Conservation (phyloP, 2,329 filamentous ascomycete species). For the Lachnellula hyalina region DNA sequence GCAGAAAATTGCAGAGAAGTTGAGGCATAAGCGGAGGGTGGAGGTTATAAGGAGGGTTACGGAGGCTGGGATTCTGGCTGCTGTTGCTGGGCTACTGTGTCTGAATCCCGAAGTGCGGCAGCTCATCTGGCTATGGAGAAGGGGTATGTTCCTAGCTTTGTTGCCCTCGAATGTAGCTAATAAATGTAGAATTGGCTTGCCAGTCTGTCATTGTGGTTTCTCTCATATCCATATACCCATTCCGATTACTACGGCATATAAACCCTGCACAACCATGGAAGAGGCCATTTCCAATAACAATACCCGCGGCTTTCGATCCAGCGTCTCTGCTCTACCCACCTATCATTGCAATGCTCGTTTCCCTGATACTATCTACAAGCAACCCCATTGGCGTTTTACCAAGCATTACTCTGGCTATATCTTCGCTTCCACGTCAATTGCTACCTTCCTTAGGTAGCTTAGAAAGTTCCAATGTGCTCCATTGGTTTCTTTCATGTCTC, state of each 20-base stretch:
- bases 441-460: slow-evolving; percentile 57
- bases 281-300: slow-evolving; percentile 33
- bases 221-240: slow-evolving; percentile 51
- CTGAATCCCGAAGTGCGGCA: slow-evolving; percentile 40
- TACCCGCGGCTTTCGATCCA: slow-evolving; percentile 81
- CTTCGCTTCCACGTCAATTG: slow-evolving; percentile 67
- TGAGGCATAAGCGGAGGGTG: slow-evolving; percentile 39
- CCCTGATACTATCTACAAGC: slow-evolving; percentile 64
- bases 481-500: slow-evolving; percentile 72
- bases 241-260: slow-evolving; percentile 49
- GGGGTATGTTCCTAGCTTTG: slow-evolving; percentile 37
- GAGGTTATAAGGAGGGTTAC: slow-evolving; percentile 47
- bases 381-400: slow-evolving; percentile 61
- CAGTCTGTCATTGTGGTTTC: slow-evolving; percentile 30
- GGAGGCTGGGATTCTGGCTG: slow-evolving; percentile 47
- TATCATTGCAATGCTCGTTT: slow-evolving; percentile 68
- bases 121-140: slow-evolving; percentile 42
- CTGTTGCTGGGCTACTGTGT: slow-evolving; percentile 44
- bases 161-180: slow-evolving; percentile 16
- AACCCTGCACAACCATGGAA: slow-evolving; percentile 21
- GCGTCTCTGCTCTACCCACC: slow-evolving; percentile 86
- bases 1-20: slow-evolving; percentile 30
- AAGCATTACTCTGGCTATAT: slow-evolving; percentile 76
- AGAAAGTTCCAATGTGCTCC: slow-evolving; percentile 58
- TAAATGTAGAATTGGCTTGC: slow-evolving; percentile 25